These are phyloP conservation scores for Penicillium egyptiacum DNA, from an alignment of 495 filamentous ascomycete genomes.

Conservation along the genomic window DNA sequence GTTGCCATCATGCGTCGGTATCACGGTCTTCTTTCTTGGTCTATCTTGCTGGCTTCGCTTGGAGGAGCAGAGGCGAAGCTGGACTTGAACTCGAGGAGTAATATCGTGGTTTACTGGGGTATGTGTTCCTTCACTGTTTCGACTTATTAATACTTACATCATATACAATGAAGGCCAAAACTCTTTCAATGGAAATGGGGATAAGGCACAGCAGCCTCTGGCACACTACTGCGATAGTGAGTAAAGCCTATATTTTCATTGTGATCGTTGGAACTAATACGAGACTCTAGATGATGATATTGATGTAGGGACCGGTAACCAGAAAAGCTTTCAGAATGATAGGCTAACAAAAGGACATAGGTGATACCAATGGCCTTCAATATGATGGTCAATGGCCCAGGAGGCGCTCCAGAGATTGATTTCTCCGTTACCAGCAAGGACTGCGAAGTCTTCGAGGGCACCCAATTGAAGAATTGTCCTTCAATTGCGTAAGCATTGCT, in stretches of 20 bases:
- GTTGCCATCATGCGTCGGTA: slow-evolving; percentile 29
- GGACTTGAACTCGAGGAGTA: slow-evolving; percentile 44
- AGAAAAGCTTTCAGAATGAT: not conserved
- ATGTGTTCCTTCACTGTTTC: slow-evolving; percentile 4
- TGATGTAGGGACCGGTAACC: slow-evolving; percentile 32
- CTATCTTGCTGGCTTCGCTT: slow-evolving; percentile 32
- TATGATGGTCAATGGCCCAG: slow-evolving; percentile 49
- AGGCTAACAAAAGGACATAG: slow-evolving; percentile 28
- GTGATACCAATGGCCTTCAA: slow-evolving; percentile 65
- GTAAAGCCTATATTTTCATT: slow-evolving; percentile 8
- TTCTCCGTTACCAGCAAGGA: slow-evolving; percentile 59
- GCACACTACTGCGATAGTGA: slow-evolving; percentile 60
- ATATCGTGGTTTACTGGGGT: slow-evolving; percentile 66
- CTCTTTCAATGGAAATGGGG: slow-evolving; percentile 48
- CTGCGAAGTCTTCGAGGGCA: slow-evolving; percentile 58
- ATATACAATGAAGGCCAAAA: slow-evolving; percentile 52
- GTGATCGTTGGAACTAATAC: not conserved
- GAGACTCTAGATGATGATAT: slow-evolving; percentile 33
- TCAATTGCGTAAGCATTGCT: slow-evolving; percentile 53
- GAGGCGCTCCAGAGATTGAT: slow-evolving; percentile 55
- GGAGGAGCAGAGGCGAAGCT: slow-evolving; percentile 42
- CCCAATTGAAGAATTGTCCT: slow-evolving; percentile 58
- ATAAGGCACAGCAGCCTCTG: slow-evolving; percentile 53
- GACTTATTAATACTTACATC: not conserved
- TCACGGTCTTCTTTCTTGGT: slow-evolving; percentile 27